A percentile compares a stretch with the other conserved stretches of the same genome.
Evolutionary conservation across 2,329 filamentous ascomycete species (phyloP).

Genomic region (Claviceps citrina): DNA sequence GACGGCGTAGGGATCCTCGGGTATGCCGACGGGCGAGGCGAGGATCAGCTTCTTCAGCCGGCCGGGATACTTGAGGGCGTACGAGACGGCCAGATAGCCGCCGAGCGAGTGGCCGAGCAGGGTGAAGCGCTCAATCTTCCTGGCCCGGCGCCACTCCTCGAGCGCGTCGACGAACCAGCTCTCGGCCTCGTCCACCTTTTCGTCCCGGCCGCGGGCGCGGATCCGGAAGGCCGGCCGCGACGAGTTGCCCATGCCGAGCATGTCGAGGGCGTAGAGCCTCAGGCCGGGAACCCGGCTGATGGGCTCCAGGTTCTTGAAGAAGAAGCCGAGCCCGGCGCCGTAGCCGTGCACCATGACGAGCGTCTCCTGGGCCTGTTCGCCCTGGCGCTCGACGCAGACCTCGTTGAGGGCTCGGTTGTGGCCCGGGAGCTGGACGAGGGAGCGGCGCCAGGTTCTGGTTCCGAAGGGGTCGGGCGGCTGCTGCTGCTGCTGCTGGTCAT

Average conservation of each 20-base stretch:
- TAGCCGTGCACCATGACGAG: slow-evolving; percentile 95
- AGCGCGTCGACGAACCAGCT: slow-evolving; percentile 91
- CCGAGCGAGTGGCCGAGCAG: slow-evolving; percentile 85
- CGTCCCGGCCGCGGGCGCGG: slow-evolving; percentile 62
- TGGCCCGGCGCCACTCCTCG: slow-evolving; percentile 84
- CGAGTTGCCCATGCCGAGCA: slow-evolving; percentile 88
- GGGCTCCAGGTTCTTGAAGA: slow-evolving; percentile 94
- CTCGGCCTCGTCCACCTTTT: slow-evolving; percentile 77
- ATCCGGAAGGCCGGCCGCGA: slow-evolving; percentile 73
- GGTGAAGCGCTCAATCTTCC: slow-evolving; percentile 85
- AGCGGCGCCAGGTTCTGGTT: slow-evolving; percentile 69
- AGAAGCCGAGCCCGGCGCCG: slow-evolving; percentile 89
- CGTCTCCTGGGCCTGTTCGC: slow-evolving; percentile 66
- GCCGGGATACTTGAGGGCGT: slow-evolving; percentile 91
- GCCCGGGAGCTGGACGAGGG: slow-evolving; percentile 69
- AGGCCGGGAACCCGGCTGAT: slow-evolving; percentile 65
- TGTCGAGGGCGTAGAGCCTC: slow-evolving; percentile 85
- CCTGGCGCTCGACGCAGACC: slow-evolving; percentile 73
- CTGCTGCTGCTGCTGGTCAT: slow-evolving; percentile 9
- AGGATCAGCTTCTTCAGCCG: slow-evolving; percentile 91
- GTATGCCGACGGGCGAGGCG: slow-evolving; percentile 84
- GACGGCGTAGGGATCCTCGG: slow-evolving; percentile 83
- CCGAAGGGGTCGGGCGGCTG: slow-evolving; percentile 50
- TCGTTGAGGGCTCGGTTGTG: slow-evolving; percentile 84
- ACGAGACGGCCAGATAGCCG: slow-evolving; percentile 87